Percentiles rank a stretch among this genome's conserved stretches.
Conservation (phyloP, 345 rosid species). For the Citrus medica region DNA sequence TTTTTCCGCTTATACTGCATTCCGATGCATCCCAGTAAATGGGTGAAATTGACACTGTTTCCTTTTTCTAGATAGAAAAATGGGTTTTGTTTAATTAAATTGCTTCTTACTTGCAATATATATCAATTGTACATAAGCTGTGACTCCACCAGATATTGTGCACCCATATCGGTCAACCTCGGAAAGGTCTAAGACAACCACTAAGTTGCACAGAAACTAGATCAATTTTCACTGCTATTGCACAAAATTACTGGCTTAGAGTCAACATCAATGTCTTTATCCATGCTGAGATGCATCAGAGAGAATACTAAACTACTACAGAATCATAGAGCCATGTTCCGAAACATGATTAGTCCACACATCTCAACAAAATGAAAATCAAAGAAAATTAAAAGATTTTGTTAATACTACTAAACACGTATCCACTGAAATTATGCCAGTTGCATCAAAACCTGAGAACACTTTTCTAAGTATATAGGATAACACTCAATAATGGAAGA, state of each 20-base stretch:
- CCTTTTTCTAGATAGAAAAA: not conserved
- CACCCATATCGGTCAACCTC: not conserved
- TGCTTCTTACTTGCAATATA: not conserved
- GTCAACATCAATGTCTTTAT: not conserved
- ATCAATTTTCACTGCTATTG: not conserved
- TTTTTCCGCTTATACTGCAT: not conserved
- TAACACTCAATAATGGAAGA: not conserved
- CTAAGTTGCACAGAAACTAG: not conserved
- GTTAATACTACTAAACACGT: not conserved
- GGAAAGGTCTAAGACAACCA: not conserved
- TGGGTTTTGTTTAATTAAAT: not conserved
- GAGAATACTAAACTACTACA: not conserved
- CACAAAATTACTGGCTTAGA: not conserved
- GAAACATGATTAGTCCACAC: not conserved
- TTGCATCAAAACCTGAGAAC: not conserved
- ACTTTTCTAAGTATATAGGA: not conserved
- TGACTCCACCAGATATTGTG: not conserved
- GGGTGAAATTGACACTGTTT: not conserved
- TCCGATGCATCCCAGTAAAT: not conserved
- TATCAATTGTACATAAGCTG: not conserved
- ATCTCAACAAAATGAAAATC: not conserved
- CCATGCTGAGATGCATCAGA: no score
- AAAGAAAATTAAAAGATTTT: not conserved
- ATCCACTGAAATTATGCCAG: not conserved
- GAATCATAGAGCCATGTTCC: not conserved